Evolutionary conservation across 2,329 filamentous ascomycete species (phyloP).

Genomic region (Anisogramma anomala): DNA sequence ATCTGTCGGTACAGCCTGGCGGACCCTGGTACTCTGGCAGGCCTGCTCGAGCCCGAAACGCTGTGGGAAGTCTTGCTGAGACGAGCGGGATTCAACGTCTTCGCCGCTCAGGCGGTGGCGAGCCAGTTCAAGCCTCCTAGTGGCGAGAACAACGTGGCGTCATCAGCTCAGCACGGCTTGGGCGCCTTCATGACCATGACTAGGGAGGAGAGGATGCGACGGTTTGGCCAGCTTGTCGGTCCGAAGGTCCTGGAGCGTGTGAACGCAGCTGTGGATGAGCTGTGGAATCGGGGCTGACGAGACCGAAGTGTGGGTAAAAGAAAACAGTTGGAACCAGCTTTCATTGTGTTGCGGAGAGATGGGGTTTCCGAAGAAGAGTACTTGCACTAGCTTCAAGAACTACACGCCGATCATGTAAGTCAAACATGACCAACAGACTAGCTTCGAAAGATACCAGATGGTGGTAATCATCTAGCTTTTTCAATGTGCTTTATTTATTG

Average conservation of each 20-base stretch:
- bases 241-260: constrained; percentile 40
- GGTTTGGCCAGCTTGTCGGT: constrained; percentile 45
- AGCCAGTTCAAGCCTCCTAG: constrained; percentile 30
- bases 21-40: constrained; percentile 16
- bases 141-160: constrained; percentile 8
- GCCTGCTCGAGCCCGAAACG: constrained; percentile 46
- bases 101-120: constrained; percentile 56
- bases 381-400: background rate
- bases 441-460: constrained; percentile 11
- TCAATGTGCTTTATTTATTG: too few species aligned
- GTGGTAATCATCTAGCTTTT: constrained; percentile 1
- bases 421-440: background rate
- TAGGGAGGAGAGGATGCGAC: constrained; percentile 32
- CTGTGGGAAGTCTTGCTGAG: constrained; percentile 58
- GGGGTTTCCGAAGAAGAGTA: background rate
- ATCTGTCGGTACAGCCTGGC: constrained; percentile 35
- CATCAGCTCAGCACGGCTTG: constrained; percentile 30
- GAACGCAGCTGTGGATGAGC: constrained; percentile 37
- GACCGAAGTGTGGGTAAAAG: too few species aligned
- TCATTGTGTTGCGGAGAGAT: background rate
- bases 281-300: constrained; percentile 29
- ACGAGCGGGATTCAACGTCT: constrained; percentile 55
- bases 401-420: background rate
- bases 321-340: too few species aligned
- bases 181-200: constrained; percentile 47